phyloP scores from a whole-genome alignment of 2,329 filamentous ascomycete genomes.

The Seiridium cupressi region DNA sequence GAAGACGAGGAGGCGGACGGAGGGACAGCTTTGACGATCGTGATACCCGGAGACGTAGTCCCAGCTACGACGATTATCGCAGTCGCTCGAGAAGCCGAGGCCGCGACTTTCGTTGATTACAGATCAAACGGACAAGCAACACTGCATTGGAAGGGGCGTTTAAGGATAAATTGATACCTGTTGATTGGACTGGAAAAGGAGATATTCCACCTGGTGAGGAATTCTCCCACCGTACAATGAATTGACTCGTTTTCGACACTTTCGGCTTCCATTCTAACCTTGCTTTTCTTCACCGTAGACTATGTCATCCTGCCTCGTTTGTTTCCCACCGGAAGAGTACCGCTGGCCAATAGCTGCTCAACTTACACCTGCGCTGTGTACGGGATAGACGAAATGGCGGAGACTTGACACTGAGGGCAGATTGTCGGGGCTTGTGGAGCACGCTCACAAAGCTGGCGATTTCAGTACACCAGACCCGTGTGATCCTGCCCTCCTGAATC shows the following conservation, averaged over 20 bases:
- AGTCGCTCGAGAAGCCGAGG: conserved; percentile 38
- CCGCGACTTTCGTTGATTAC: conserved; percentile 30
- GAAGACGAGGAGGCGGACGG: conserved; percentile 28
- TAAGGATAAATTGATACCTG: conserved; percentile 5
- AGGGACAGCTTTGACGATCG: conserved; percentile 22
- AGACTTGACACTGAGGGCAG: too few relatives aligned
- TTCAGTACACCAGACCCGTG: too few relatives aligned
- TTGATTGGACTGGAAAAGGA: background rate
- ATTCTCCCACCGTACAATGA: background rate
- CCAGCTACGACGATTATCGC: conserved; percentile 45
- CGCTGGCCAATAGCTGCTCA: too few relatives aligned
- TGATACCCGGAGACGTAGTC: conserved; percentile 41
- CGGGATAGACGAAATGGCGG: too few relatives aligned
- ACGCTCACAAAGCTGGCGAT: too few relatives aligned
- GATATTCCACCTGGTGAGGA: background rate
- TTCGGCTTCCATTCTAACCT: too few relatives aligned
- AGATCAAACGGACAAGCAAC: background rate
- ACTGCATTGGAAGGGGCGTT: conserved; percentile 4
- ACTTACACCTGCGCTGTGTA: too few relatives aligned
- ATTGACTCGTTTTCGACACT: background rate
- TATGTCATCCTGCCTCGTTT: too few relatives aligned
- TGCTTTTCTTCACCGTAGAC: too few relatives aligned
- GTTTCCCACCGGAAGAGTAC: too few relatives aligned
- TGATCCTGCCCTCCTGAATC: too few relatives aligned
- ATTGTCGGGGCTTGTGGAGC: too few relatives aligned